Evolutionary conservation across 83 land plant species (phyloP).

Genomic region (Thuja plicata): DNA sequence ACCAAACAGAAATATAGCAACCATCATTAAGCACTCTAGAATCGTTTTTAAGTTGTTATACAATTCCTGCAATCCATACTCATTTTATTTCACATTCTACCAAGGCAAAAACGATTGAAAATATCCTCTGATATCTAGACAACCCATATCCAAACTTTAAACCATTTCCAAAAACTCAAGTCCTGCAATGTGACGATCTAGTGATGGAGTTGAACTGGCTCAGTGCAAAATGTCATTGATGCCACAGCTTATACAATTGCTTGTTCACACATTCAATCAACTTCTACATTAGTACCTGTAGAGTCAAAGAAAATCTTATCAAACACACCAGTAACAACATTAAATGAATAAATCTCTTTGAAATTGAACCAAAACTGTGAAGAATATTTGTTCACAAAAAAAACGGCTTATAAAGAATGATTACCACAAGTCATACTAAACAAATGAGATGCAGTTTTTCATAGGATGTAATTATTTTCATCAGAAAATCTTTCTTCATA

Average conservation of each 20-base stretch:
- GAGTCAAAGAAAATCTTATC: neutral
- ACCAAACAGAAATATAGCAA: neutral
- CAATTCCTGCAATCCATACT: neutral
- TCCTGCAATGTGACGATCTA: conserved; percentile 82
- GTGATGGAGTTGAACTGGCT: conserved; percentile 93
- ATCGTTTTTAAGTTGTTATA: neutral
- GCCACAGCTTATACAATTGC: conserved; percentile 90
- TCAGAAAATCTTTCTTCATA: neutral
- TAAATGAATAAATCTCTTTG: neutral
- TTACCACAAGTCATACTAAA: neutral
- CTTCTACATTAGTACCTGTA: conserved; percentile 39
- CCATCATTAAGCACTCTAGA: neutral
- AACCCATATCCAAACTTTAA: conserved; percentile 75
- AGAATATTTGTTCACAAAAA: neutral
- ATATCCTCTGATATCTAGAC: conserved; percentile 55
- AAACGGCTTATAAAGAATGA: neutral
- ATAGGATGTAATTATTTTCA: neutral
- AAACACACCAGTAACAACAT: neutral
- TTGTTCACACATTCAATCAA: conserved; percentile 84
- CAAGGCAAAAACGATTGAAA: neutral
- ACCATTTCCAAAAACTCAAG: conserved; percentile 76
- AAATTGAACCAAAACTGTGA: neutral
- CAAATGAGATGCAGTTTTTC: neutral
- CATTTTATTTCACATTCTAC: neutral
- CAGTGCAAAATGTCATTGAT: conserved; percentile 72